phyloP scores from a whole-genome alignment of 495 filamentous ascomycete species.

The Penicillium odoratum region DNA sequence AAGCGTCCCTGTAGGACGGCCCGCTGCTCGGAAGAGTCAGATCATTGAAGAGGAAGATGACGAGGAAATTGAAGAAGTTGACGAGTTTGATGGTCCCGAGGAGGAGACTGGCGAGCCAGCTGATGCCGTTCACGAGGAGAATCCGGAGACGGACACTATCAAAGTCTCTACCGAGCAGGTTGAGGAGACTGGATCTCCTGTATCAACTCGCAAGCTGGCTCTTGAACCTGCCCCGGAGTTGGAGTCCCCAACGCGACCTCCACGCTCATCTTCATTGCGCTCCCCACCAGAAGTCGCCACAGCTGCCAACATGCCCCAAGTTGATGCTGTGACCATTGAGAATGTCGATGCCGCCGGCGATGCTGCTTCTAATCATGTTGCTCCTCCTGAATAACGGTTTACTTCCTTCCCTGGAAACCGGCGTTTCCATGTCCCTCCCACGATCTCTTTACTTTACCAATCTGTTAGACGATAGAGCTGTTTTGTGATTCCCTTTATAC shows the following conservation, averaged over 20 bases:
- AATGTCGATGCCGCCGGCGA: slow-evolving; percentile 4
- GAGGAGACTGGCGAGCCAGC: slow-evolving; percentile 36
- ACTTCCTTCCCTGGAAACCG: slow-evolving; percentile 14
- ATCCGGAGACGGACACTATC: slow-evolving; percentile 6
- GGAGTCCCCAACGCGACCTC: slow-evolving; percentile 32
- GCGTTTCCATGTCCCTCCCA: slow-evolving; percentile 13
- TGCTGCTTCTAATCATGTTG: slow-evolving; percentile 4
- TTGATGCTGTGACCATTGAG: not conserved
- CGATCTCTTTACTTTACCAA: slow-evolving; percentile 17
- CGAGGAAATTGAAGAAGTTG: slow-evolving; percentile 71
- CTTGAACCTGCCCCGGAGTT: slow-evolving; percentile 40
- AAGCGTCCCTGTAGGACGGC: slow-evolving; percentile 58
- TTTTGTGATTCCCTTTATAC: slow-evolving; percentile 34
- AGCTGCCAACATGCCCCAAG: slow-evolving; percentile 8
- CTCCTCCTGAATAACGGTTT: slow-evolving; percentile 8
- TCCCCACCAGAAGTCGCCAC: slow-evolving; percentile 17
- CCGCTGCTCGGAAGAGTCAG: slow-evolving; percentile 53
- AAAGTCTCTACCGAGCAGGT: slow-evolving; percentile 10
- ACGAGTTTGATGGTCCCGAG: slow-evolving; percentile 61
- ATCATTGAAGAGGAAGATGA: slow-evolving; percentile 88
- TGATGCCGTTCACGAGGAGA: slow-evolving; percentile 23
- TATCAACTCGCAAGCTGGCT: slow-evolving; percentile 22
- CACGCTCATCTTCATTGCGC: slow-evolving; percentile 41
- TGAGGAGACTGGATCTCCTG: slow-evolving; percentile 20
- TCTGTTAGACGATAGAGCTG: slow-evolving; percentile 30